Evolutionary conservation across 257 asterid genomes (phyloP).

Genomic region (Solanum bulbocastanum): DNA sequence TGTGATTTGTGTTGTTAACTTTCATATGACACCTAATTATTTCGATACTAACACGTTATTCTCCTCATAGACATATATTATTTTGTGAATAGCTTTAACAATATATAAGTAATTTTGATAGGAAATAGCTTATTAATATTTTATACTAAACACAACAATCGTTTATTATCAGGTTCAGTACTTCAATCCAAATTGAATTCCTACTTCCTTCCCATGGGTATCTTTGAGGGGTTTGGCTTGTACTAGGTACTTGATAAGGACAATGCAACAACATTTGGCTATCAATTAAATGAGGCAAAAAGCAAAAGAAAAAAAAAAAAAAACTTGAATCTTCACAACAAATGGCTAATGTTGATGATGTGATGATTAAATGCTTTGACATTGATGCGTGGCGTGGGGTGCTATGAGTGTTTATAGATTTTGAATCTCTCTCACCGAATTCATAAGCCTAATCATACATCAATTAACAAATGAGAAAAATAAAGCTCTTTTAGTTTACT

Average conservation of each 20-base stretch:
- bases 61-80: neutral
- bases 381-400: neutral
- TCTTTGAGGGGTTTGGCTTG: neutral
- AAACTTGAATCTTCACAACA: neutral
- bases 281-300: neutral
- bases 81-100: neutral
- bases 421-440: neutral
- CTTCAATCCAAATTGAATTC: neutral
- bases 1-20: too few species aligned
- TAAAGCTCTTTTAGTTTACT: neutral
- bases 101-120: neutral
- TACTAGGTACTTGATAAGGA: neutral
- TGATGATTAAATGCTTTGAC: conserved; percentile 8
- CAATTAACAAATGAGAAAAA: neutral
- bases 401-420: neutral
- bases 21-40: too few species aligned
- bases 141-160: neutral
- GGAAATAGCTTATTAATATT: neutral
- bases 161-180: too few species aligned
- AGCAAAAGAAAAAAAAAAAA: neutral
- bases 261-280: neutral
- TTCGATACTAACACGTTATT: neutral
- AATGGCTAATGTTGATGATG: neutral
- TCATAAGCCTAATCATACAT: neutral
- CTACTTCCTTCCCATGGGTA: neutral